These are phyloP conservation scores for Penicillium occitanis DNA, from an alignment of 2,329 filamentous ascomycete genomes.

Conservation along the genomic window DNA sequence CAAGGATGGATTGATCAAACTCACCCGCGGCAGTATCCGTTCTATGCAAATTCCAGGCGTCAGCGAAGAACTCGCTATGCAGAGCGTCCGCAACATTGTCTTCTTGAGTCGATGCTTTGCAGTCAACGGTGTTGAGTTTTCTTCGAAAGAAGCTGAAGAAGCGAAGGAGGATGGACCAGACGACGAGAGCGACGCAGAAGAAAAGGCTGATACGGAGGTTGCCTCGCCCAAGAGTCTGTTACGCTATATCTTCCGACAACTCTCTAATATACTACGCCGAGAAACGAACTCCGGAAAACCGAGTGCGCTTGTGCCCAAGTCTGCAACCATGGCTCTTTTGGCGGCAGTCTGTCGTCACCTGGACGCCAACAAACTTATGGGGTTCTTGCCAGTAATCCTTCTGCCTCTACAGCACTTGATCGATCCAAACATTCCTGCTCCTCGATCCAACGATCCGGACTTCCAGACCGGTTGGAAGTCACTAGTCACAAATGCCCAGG, in stretches of 20 bases:
- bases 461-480: constrained; percentile 70
- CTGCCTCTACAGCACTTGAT: constrained; percentile 78
- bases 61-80: constrained; percentile 72
- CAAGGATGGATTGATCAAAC: constrained; percentile 61
- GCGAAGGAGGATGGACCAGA: not conserved
- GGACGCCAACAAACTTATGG: constrained; percentile 56
- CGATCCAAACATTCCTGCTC: constrained; percentile 70
- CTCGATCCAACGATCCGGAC: constrained; percentile 67
- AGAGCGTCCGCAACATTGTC: constrained; percentile 76
- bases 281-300: constrained; percentile 65
- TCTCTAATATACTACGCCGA: constrained; percentile 75
- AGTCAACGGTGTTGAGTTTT: constrained; percentile 54
- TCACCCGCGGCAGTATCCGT: constrained; percentile 58
- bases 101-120: constrained; percentile 71
- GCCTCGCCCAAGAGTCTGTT: constrained; percentile 53
- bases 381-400: constrained; percentile 65
- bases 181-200: constrained; percentile 45
- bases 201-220: constrained; percentile 34
- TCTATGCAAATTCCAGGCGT: constrained; percentile 64
- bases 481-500: constrained; percentile 69
- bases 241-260: constrained; percentile 73
- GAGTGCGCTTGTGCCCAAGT: constrained; percentile 68
- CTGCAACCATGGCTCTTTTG: constrained; percentile 71
- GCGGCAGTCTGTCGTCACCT: constrained; percentile 67
- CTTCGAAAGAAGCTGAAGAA: constrained; percentile 36